These are phyloP conservation scores for Trichoderma asperelloides DNA, from an alignment of 495 filamentous ascomycete species.

Conservation along the genomic window DNA sequence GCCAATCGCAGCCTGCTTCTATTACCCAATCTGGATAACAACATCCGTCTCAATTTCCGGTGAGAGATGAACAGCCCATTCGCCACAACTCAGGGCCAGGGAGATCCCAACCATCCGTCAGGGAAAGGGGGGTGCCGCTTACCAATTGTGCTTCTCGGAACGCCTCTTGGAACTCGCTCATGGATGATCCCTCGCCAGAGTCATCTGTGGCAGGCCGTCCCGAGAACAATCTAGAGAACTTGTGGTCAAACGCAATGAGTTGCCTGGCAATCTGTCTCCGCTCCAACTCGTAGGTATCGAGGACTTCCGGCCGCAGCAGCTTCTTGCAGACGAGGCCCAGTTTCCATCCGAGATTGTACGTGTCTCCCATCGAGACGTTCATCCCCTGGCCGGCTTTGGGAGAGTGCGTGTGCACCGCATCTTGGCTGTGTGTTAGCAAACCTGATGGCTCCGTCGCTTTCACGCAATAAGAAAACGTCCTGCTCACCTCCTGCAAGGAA, in stretches of 20 bases:
- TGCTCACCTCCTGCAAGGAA: constrained; percentile 49
- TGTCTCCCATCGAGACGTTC: constrained; percentile 61
- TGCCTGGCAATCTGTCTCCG: constrained; percentile 60
- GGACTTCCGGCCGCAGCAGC: constrained; percentile 40
- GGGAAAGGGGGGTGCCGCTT: background rate
- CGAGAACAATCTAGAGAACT: constrained; percentile 41
- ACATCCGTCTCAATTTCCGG: background rate
- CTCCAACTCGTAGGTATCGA: constrained; percentile 64
- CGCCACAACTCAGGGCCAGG: background rate
- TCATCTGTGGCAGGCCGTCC: constrained; percentile 35
- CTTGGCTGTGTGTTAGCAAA: constrained; percentile 15
- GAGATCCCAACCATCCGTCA: background rate
- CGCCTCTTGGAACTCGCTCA: constrained; percentile 35
- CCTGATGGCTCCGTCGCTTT: background rate
- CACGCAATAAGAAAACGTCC: background rate
- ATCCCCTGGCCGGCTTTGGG: constrained; percentile 72
- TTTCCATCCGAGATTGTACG: constrained; percentile 73
- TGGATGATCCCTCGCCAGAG: constrained; percentile 35
- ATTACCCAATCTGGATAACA: background rate
- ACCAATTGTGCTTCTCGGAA: constrained; percentile 29
- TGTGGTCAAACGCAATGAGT: constrained; percentile 63
- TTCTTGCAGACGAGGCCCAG: constrained; percentile 50
- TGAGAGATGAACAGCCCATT: background rate
- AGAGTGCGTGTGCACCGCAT: constrained; percentile 55
- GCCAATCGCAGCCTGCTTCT: background rate